Evolutionary conservation across 495 filamentous ascomycete species (phyloP), one percentile per base, ranked within the genome.

Genomic region (Daldinia concentrica): DNA sequence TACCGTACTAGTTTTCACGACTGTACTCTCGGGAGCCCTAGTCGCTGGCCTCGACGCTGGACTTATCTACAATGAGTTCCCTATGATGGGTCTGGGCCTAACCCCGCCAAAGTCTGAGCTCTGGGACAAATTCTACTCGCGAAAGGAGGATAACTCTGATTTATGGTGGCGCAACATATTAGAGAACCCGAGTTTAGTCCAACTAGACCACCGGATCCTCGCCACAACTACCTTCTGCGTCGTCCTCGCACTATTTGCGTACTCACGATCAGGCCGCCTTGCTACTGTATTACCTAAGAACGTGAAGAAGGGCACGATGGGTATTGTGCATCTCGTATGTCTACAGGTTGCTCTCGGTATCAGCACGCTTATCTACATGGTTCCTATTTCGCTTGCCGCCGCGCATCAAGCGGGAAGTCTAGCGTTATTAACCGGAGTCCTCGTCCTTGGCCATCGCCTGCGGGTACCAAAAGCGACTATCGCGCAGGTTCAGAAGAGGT

Each of bases 41-140:
- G 95, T 99, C 29, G 95, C 95, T 1, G 95, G 95, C 30, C 88
- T 99, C 24, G 95, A 99, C 75, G 95, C 95, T 14, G 95, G 95
- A 12, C 82, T 99, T 15, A 97, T 99, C 76, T 99, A 99, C 83
- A 98, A 98, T 77, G 93, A 98, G 74, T 98, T 98, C 77, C 96
- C 96, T 1, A 92, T 86, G 76, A 99, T 99, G 95, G 95, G 96
- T 30, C 80, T 85, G 1, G 93, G 93, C 1, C 84, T 94, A 32
- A 83, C 91, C 3, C 95, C 95, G 9, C 96, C 95, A 1, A 88
- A 83, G 64, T 82, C 86, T 0, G 95, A 99, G 78, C 88, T 99
- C 8, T 93, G 93, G 74, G 88, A 92, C 72, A 81, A 87, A 45
- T 94, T 93, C 81, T 99, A 98, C 85, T 92, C 90, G 22, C 92